phyloP scores from a whole-genome alignment of 73 alveolate genomes.

The Tetrahymena borealis region DNA sequence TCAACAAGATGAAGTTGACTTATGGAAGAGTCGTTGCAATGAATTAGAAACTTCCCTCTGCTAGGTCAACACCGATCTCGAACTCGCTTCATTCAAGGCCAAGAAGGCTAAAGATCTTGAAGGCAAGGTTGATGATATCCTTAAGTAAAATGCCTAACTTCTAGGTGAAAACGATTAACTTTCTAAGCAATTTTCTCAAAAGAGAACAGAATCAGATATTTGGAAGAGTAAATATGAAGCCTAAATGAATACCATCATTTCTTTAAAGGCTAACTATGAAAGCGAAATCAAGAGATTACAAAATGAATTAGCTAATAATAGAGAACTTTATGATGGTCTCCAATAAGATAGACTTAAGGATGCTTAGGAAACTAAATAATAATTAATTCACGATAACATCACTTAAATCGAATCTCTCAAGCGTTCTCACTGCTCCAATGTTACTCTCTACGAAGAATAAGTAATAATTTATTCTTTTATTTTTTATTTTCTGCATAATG shows the following conservation, averaged over 20 bases:
- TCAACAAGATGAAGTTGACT: background rate
- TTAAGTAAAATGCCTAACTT: background rate
- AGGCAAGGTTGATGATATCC: background rate
- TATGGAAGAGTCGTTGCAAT: background rate
- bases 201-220: background rate
- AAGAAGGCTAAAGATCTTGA: background rate
- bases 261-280: background rate
- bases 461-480: background rate
- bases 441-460: background rate
- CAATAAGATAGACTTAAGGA: background rate
- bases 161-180: background rate
- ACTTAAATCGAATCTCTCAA: background rate
- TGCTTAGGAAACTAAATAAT: background rate
- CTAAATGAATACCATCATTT: background rate
- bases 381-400: background rate
- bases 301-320: background rate
- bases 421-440: background rate
- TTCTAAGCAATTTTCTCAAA: background rate
- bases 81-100: background rate
- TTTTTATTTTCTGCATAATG: background rate
- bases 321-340: background rate
- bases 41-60: background rate
- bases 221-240: background rate
- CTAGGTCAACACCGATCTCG: background rate
- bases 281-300: constrained; percentile 2